Percentiles rank a stretch among this genome's conserved stretches.
phyloP scores from a whole-genome alignment of 108 stramenopile species.

The Mayamaea pseudoterrestris region DNA sequence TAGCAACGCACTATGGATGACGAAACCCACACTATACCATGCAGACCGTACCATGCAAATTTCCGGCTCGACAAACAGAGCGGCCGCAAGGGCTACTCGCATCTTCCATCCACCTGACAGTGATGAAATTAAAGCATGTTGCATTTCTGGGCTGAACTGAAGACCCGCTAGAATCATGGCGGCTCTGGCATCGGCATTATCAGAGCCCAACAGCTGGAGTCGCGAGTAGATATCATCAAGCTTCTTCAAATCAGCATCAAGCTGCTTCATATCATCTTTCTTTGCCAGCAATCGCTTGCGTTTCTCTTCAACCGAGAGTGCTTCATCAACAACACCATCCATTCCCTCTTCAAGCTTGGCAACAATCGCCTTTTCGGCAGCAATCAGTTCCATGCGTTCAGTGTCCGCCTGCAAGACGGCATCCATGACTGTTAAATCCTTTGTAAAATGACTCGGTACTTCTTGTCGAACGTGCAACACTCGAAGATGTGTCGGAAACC shows the following conservation, averaged over 20 bases:
- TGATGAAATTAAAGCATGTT: conserved; percentile 69
- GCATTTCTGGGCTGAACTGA: conserved; percentile 88
- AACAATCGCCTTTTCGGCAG: conserved; percentile 61
- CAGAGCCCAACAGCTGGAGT: conserved; percentile 70
- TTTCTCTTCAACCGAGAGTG: conserved; percentile 29
- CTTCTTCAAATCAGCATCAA: conserved; percentile 56
- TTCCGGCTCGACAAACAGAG: conserved; percentile 90
- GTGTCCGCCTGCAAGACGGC: conserved; percentile 93
- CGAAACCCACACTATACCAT: not conserved
- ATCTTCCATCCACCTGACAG: conserved; percentile 96
- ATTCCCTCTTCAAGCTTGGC: conserved; percentile 38
- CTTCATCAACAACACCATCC: conserved; percentile 10
- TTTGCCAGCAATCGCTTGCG: conserved; percentile 32
- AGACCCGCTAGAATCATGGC: conserved; percentile 80
- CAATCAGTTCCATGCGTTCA: conserved; percentile 65
- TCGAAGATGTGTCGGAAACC: conserved; percentile 84
- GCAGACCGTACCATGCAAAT: conserved; percentile 58
- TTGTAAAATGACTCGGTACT: conserved; percentile 34
- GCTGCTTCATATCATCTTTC: conserved; percentile 31
- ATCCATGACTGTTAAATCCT: conserved; percentile 82
- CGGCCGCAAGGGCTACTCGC: conserved; percentile 94
- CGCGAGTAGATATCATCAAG: conserved; percentile 83
- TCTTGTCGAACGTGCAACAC: conserved; percentile 98
- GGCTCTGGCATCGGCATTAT: conserved; percentile 86
- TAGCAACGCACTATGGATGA: not conserved